These are phyloP conservation scores for Jackrogersella minutella DNA, from an alignment of 495 filamentous ascomycete species.

Conservation along the genomic window DNA sequence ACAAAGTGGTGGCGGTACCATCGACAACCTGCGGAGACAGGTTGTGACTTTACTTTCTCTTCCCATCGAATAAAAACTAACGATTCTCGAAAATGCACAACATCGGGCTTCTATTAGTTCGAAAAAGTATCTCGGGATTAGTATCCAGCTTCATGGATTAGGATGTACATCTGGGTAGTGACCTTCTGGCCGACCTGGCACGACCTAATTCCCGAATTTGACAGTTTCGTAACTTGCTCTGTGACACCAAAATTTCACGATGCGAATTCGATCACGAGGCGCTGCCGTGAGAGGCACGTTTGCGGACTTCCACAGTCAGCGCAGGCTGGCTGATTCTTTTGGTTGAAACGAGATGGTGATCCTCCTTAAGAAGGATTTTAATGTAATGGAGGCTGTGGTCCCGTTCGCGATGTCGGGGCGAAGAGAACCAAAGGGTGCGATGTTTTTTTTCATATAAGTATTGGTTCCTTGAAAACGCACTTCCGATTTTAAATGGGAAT, in stretches of 20 bases:
- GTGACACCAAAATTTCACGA: background rate
- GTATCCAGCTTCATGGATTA: background rate
- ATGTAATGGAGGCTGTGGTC: background rate
- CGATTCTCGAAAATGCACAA: background rate
- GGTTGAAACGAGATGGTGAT: background rate
- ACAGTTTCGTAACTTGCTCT: background rate
- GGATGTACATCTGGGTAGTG: background rate
- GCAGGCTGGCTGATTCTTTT: background rate
- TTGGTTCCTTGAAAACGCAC: background rate
- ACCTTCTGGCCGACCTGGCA: background rate
- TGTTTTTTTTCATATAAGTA: conserved; percentile 17
- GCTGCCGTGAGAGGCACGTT: conserved; percentile 5
- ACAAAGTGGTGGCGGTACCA: conserved; percentile 9
- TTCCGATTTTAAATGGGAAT: background rate
- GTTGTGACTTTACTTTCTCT: background rate
- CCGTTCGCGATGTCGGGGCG: background rate
- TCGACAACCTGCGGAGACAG: background rate
- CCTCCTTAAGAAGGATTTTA: background rate
- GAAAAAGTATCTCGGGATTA: too few relatives aligned
- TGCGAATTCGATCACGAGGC: background rate
- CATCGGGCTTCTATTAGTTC: background rate
- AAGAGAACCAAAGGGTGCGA: background rate
- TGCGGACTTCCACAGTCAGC: background rate
- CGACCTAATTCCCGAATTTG: background rate
- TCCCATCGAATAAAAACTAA: background rate